Evolutionary conservation across 1,284 basidiomycete genomes (phyloP), one percentile per base, ranked within the genome.

Genomic region (Ceratobasidium sp.): DNA sequence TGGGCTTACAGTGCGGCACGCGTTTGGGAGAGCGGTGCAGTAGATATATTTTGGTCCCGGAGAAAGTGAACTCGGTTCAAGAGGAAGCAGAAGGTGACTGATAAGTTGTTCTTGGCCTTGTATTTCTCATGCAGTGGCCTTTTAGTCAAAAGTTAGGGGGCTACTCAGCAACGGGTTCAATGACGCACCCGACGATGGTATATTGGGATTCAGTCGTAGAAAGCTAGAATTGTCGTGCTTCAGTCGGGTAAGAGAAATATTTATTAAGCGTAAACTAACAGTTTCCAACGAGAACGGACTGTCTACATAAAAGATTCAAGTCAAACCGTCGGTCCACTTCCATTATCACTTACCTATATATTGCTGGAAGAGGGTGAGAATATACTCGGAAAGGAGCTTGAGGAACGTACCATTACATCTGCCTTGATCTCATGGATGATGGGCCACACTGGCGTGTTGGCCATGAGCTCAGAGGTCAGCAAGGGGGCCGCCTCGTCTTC

Each of bases 51-150:
- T 72, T 87, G 79, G 77, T 93, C 90, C 27, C 89, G 85, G 23
- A 87, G 77, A 77, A 97, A 97, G 77, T 95, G 87, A 11, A 95
- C 86, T 52, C 91, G 87, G 77, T 94, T 96, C 66, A 98, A 80
- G 9, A 98, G 85, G 69, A 95, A 84, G 74, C 92, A 94, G 77
- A 97, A 97, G 5, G 94, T 88, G 68, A 92, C 79, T 29, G 88
- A 85, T 75, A 85, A 83, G 77, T 90, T 90, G 19, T 87, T 87
- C 36, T 90, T 77, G 11, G 79, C 78, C 42, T 81, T 79, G 76
- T 92, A 92, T 76, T 90, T 92, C 60, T 90, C 87, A 68, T 84
- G 82, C 21, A 91, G 81, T 1, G 88, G 89, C 23, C 84, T 84
- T 4, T 4, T 5, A 11, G 33, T 5, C 4, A 23, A 50, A 57